These are phyloP conservation scores for Stephanocyclus meneghinianus DNA, from an alignment of 352 stramenopile species.

Conservation along the genomic window DNA sequence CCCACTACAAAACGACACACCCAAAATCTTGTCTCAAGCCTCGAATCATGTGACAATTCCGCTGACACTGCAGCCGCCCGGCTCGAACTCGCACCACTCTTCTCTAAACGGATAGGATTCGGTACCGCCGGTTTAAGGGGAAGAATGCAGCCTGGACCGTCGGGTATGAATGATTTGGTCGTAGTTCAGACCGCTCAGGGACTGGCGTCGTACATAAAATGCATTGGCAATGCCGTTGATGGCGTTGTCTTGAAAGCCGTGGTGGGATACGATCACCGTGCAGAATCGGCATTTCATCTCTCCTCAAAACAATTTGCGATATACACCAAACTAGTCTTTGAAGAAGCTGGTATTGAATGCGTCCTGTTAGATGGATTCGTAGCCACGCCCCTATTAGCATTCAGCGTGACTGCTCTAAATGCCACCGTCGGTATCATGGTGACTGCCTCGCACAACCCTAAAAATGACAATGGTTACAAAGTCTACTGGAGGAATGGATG, in stretches of 20 bases:
- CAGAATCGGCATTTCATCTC: slow-evolving; percentile 52
- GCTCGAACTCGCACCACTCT: slow-evolving; percentile 47
- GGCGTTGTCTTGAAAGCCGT: slow-evolving; percentile 49
- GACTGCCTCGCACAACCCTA: slow-evolving; percentile 96
- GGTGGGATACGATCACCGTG: slow-evolving; percentile 80
- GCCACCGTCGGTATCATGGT: slow-evolving; percentile 78
- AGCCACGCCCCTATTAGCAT: slow-evolving; percentile 93
- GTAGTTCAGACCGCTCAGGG: slow-evolving; percentile 82
- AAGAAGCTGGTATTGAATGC: slow-evolving; percentile 65
- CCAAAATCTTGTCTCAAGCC: slow-evolving; percentile 41
- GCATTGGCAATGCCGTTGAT: slow-evolving; percentile 6
- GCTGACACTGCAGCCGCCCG: slow-evolving; percentile 11
- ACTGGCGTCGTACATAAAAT: slow-evolving; percentile 63
- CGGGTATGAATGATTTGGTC: slow-evolving; percentile 81
- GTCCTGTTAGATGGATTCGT: slow-evolving; percentile 85
- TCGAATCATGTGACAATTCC: slow-evolving; percentile 12
- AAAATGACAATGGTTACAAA: slow-evolving; percentile 98
- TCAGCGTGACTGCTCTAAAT: slow-evolving; percentile 63
- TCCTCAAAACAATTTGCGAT: slow-evolving; percentile 78
- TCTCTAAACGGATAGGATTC: slow-evolving; percentile 71
- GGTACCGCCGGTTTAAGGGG: slow-evolving; percentile 76
- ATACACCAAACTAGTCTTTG: slow-evolving; percentile 75
- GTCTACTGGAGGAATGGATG: slow-evolving; percentile 86
- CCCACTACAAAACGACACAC: slow-evolving; percentile 55
- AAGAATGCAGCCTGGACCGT: slow-evolving; percentile 75